phyloP scores from a whole-genome alignment of 2,329 filamentous ascomycete genomes.

The Beauveria varroae region DNA sequence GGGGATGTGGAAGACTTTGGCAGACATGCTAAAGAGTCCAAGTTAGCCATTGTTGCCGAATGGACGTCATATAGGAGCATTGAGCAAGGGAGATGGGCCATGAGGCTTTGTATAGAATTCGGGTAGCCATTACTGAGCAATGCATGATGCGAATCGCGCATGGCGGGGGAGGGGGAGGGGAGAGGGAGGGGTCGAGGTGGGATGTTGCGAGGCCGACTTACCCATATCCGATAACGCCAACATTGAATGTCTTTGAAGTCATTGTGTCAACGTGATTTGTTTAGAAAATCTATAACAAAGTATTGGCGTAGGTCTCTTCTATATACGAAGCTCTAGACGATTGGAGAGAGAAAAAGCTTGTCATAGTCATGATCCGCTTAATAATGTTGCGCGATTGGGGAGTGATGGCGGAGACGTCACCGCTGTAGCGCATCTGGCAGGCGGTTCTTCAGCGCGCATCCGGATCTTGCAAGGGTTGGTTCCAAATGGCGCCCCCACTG shows the following conservation, averaged over 20 bases:
- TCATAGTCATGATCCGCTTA: neutral
- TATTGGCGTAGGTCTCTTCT: neutral
- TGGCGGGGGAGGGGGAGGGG: slow-evolving; percentile 1
- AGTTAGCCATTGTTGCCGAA: slow-evolving; percentile 12
- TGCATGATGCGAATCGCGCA: neutral
- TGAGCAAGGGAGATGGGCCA: neutral
- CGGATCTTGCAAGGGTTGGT: neutral
- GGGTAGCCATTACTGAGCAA: neutral
- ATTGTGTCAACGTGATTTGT: neutral
- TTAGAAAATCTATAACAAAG: neutral
- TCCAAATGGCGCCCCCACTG: neutral
- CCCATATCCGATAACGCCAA: slow-evolving; percentile 46
- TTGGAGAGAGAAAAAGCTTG: neutral
- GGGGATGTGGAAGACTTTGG: slow-evolving; percentile 65
- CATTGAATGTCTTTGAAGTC: slow-evolving; percentile 35
- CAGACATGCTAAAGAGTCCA: slow-evolving; percentile 40
- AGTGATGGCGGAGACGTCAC: neutral
- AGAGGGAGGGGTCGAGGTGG: slow-evolving; percentile 3
- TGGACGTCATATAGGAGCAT: neutral
- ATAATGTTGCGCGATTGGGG: neutral
- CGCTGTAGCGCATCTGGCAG: neutral
- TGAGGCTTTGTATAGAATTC: neutral
- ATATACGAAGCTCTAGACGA: neutral
- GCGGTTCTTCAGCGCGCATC: neutral
- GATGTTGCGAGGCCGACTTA: slow-evolving; percentile 20